These are phyloP conservation scores for Coprinopsis cinerea DNA, from an alignment of 768 basidiomycete species.

Conservation along the genomic window DNA sequence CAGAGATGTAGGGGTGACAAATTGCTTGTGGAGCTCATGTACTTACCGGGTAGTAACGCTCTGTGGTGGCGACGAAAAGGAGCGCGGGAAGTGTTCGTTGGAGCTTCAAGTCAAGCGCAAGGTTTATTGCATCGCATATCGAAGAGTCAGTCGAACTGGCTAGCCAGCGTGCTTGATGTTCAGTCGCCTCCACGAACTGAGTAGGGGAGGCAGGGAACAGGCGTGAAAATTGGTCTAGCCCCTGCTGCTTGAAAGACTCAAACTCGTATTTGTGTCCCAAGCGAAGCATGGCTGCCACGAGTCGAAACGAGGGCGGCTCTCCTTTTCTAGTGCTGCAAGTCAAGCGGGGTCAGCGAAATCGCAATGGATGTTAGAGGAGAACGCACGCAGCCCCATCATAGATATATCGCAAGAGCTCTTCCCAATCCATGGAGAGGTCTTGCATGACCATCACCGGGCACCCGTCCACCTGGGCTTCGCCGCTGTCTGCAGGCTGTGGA, in stretches of 20 bases:
- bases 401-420: slow-evolving; percentile 27
- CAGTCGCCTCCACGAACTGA: neutral
- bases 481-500: slow-evolving; percentile 5
- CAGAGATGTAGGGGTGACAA: too few species aligned
- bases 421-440: slow-evolving; percentile 28
- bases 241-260: neutral
- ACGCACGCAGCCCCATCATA: slow-evolving; percentile 27
- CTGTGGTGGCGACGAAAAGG: neutral
- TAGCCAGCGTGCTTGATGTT: neutral
- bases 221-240: neutral
- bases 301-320: slow-evolving; percentile 13
- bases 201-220: neutral
- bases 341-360: neutral
- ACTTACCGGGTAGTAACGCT: neutral
- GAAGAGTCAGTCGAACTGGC: too few species aligned
- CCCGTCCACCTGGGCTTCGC: slow-evolving; percentile 15
- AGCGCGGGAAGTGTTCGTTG: neutral
- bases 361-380: neutral
- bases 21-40: neutral
- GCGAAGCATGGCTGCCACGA: slow-evolving; percentile 30
- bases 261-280: slow-evolving; percentile 35
- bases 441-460: slow-evolving; percentile 28
- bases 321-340: neutral
- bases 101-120: neutral
- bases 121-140: neutral